phyloP scores from a whole-genome alignment of 2,329 filamentous ascomycete genomes.

The Cladophialophora exuberans region DNA sequence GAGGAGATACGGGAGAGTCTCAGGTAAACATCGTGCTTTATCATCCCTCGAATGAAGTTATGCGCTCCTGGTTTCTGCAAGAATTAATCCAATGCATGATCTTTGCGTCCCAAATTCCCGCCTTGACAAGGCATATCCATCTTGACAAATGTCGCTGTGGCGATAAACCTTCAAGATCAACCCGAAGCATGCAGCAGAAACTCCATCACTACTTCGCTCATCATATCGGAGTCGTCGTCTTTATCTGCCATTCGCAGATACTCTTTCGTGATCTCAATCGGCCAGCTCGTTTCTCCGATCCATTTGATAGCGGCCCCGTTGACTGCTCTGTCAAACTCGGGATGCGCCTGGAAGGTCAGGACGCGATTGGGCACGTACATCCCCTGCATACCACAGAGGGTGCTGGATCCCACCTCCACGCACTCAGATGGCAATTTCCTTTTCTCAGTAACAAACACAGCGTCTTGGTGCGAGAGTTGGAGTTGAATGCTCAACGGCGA shows the following conservation, averaged over 20 bases:
- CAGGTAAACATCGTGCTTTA: no score
- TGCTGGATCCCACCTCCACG: neutral
- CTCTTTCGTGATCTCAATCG: neutral
- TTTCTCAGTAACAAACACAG: neutral
- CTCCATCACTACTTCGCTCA: conserved; percentile 1
- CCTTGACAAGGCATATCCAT: no score
- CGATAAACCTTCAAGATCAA: neutral
- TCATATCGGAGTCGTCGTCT: neutral
- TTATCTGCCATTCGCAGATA: neutral
- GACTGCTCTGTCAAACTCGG: neutral
- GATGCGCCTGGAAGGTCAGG: neutral
- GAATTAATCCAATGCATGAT: no score
- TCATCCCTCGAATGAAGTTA: no score
- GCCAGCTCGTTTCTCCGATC: neutral
- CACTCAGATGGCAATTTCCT: neutral
- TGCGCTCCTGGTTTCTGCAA: no score
- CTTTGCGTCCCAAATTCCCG: no score
- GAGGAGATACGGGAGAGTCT: no score
- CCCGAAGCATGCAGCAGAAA: neutral
- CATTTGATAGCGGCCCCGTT: neutral
- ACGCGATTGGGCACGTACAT: conserved; percentile 2
- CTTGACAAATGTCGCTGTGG: no score
- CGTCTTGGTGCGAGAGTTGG: conserved; percentile 3
- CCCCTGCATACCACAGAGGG: conserved; percentile 2
- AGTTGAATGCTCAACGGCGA: neutral